Base-by-base conservation (phyloP, 2,329 filamentous ascomycete genomes). In the Diaporthe sp. region DNA sequence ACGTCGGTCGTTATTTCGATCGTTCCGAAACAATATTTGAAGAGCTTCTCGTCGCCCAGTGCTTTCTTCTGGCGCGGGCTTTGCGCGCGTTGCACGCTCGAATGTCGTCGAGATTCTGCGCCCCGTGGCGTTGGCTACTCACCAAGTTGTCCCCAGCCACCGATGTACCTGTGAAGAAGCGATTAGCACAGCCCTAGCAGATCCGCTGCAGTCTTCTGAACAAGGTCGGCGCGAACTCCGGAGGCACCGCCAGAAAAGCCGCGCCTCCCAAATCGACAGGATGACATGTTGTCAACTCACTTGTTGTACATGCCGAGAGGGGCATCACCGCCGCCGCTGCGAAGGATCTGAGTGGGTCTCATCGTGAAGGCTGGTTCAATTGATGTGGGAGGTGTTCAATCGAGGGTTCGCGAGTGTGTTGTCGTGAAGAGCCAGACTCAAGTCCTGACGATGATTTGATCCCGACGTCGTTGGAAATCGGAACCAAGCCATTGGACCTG, bases 91-190 rank as follows among this genome's bases (percentile, higher is more conserved):
- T 28, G 22, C 46, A 53, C 25, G 46, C 34, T 25, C 25, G 42
- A 22, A 22, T 22, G 49, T 69, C 34, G 65, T 55, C 34, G 34
- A 28, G 28, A 8, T 31, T 19, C 58, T 34, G 28, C n/a, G 44
- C 34, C 58, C 12, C 9, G n/a, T 25, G 19, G n/a, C 42, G 22
- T 74, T 61, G 59, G 74, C 79, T 79, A 91, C 92, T 88, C 91
- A 95, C 94, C 94, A 79, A 96, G 87, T 81, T 88, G 87, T 82
- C 94, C 94, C 93, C 94, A 96, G 84, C 86, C 86, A 80, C 94
- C 94, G 76, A 96, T 86, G 85, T 88, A 95, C 84, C 94, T 96
- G 80, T 79, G 78, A 28, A 77, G 76, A 73, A 37, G 61, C 15
- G 9, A 76, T 82, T 68, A 82, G 81, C 75, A 77, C n/a, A 57